These are phyloP conservation scores for Amphicarpaea edgeworthii DNA, from an alignment of 306 rosid species.

Conservation along the genomic window DNA sequence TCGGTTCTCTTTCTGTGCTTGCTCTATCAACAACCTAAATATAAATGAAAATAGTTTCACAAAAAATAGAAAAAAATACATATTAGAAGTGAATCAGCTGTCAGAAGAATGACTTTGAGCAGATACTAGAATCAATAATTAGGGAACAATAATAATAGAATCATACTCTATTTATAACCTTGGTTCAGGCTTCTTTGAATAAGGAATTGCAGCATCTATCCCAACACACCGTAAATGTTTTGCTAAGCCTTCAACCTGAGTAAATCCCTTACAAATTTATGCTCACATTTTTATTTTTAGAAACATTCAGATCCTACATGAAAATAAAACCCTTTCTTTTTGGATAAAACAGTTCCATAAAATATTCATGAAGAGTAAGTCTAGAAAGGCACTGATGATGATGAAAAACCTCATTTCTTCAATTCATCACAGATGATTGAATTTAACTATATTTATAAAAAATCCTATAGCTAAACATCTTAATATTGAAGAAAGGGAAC, in stretches of 20 bases:
- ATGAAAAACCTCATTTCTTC: slow-evolving; percentile 16
- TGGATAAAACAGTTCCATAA: slow-evolving; percentile 18
- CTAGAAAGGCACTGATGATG: slow-evolving; percentile 29
- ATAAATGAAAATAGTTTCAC: slow-evolving; percentile 37
- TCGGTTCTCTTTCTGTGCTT: slow-evolving; percentile 76
- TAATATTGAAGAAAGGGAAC: slow-evolving; percentile 23
- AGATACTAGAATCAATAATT: background rate
- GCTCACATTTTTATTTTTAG: slow-evolving; percentile 23
- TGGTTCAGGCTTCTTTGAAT: slow-evolving; percentile 80
- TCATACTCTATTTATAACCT: slow-evolving; percentile 2
- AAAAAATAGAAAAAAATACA: background rate
- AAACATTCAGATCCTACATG: slow-evolving; percentile 38
- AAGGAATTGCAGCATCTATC: slow-evolving; percentile 89
- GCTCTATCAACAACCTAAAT: slow-evolving; percentile 75
- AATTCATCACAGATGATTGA: slow-evolving; percentile 7
- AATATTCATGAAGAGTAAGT: slow-evolving; percentile 20
- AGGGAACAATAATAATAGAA: too few relatives aligned
- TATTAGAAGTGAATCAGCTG: slow-evolving; percentile 25
- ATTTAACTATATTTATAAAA: slow-evolving; percentile 40
- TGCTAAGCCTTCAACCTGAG: slow-evolving; percentile 96
- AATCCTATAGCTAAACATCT: background rate
- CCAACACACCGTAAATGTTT: slow-evolving; percentile 96
- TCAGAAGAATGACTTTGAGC: slow-evolving; percentile 29
- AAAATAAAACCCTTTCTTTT: slow-evolving; percentile 25
- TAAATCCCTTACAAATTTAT: slow-evolving; percentile 45